These are phyloP conservation scores for Volvariella surrecta DNA, from an alignment of 1,284 basidiomycete species.

Conservation along the genomic window DNA sequence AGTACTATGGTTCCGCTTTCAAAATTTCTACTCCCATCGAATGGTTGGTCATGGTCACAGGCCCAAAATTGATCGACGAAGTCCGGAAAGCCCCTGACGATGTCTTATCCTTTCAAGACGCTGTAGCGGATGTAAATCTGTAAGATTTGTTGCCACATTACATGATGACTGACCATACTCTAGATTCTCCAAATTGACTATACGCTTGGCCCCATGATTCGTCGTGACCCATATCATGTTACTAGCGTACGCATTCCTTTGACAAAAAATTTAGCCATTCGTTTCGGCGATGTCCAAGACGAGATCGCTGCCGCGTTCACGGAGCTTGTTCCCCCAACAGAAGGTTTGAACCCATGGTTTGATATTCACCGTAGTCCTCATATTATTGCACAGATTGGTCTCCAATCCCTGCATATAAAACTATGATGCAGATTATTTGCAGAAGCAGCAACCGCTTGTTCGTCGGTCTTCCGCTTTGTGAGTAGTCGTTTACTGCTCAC, in stretches of 20 bases:
- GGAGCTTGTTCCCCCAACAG: conserved; percentile 17
- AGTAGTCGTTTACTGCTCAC: conserved; percentile 8
- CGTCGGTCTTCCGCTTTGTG: conserved; percentile 31
- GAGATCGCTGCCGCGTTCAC: conserved; percentile 25
- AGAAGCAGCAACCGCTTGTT: conserved; percentile 28
- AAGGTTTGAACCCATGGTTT: conserved; percentile 1
- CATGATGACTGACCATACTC: not conserved
- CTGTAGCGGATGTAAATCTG: conserved; percentile 14
- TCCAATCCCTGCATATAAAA: conserved; percentile 19
- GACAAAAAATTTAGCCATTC: conserved; percentile 21
- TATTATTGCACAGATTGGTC: conserved; percentile 28
- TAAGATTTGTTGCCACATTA: not conserved
- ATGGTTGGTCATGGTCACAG: conserved; percentile 25
- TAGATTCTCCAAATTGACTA: conserved; percentile 20
- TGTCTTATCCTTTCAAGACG: conserved; percentile 18
- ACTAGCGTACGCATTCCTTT: conserved; percentile 21
- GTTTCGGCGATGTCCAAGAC: conserved; percentile 23
- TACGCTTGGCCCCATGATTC: conserved; percentile 18
- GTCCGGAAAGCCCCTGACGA: conserved; percentile 25
- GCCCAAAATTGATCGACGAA: conserved; percentile 23
- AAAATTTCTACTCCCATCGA: conserved; percentile 20
- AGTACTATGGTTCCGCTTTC: conserved; percentile 24
- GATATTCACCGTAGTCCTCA: not conserved
- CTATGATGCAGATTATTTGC: conserved; percentile 22
- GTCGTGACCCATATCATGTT: conserved; percentile 21